These are phyloP conservation scores for Usnea hakonensis DNA, from an alignment of 495 filamentous ascomycete species.

Conservation along the genomic window DNA sequence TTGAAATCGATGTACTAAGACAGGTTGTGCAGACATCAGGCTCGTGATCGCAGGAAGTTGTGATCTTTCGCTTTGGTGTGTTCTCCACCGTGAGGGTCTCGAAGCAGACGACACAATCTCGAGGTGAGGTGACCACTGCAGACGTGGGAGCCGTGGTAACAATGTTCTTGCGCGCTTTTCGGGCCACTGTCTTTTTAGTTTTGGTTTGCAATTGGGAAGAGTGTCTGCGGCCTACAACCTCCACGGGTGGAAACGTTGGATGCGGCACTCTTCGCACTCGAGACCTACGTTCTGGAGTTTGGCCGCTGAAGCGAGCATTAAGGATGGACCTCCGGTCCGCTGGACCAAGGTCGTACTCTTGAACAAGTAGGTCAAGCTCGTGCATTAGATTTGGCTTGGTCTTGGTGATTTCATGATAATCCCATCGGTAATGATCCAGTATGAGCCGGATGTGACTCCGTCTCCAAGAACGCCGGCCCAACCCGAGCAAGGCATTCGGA, in stretches of 20 bases:
- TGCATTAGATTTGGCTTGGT: neutral
- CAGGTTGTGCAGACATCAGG: neutral
- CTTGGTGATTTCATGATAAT: too few species aligned
- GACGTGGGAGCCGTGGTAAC: neutral
- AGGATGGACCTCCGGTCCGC: neutral
- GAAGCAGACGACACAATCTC: slow-evolving; percentile 7
- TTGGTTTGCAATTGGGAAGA: neutral
- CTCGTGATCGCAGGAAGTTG: slow-evolving; percentile 7
- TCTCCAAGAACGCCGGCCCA: neutral
- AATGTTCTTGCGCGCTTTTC: too few species aligned
- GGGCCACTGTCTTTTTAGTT: neutral
- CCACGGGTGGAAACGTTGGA: neutral
- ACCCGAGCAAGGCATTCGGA: neutral
- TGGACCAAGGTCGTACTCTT: neutral
- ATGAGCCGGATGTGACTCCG: neutral
- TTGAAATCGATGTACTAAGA: neutral
- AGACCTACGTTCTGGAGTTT: neutral
- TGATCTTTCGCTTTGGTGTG: neutral
- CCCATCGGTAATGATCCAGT: neutral
- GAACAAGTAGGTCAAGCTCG: neutral
- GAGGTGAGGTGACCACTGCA: neutral
- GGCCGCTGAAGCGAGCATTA: neutral
- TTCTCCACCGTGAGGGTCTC: neutral
- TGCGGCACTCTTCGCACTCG: neutral
- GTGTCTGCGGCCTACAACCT: neutral